Conservation (phyloP, 345 rosid species). For the Aurinia saxatilis region DNA sequence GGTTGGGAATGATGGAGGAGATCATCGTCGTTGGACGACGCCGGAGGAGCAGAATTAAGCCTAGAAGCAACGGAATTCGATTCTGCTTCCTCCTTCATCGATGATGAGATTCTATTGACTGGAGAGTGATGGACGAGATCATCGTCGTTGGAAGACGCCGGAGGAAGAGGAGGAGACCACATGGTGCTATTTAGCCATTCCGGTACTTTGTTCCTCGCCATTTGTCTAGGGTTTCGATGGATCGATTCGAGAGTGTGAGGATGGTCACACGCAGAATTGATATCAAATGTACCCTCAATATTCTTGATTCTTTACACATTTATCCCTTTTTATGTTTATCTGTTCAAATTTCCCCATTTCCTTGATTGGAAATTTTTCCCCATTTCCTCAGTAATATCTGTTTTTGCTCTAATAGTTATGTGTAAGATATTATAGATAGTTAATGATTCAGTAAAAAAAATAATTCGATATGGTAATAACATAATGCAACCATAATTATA, state of each 20-base stretch:
- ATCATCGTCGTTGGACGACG: slow-evolving; percentile 2
- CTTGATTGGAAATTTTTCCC: too few relatives aligned
- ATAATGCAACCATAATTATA: background rate
- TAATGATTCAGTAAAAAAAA: too few relatives aligned
- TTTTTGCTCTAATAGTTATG: too few relatives aligned
- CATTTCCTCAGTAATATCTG: too few relatives aligned
- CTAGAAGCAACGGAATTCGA: slow-evolving; percentile 37
- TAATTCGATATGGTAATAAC: background rate
- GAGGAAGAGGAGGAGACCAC: slow-evolving; percentile 55
- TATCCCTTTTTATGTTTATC: background rate
- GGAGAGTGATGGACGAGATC: slow-evolving; percentile 27
- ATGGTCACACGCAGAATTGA: background rate
- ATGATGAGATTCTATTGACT: slow-evolving; percentile 9
- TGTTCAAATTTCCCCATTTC: background rate
- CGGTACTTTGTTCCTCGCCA: slow-evolving; percentile 88
- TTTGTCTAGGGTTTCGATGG: slow-evolving; percentile 18
- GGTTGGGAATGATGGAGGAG: too few relatives aligned
- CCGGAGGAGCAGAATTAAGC: slow-evolving; percentile 28
- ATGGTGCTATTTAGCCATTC: slow-evolving; percentile 97
- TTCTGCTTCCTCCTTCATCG: slow-evolving; percentile 35
- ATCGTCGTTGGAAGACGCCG: slow-evolving; percentile 35
- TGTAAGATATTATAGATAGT: too few relatives aligned
- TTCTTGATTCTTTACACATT: background rate
- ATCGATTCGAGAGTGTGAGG: slow-evolving; percentile 4
- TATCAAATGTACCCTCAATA: background rate